phyloP scores from a whole-genome alignment of 2,329 filamentous ascomycete species.

The Aspergillus sclerotialis region DNA sequence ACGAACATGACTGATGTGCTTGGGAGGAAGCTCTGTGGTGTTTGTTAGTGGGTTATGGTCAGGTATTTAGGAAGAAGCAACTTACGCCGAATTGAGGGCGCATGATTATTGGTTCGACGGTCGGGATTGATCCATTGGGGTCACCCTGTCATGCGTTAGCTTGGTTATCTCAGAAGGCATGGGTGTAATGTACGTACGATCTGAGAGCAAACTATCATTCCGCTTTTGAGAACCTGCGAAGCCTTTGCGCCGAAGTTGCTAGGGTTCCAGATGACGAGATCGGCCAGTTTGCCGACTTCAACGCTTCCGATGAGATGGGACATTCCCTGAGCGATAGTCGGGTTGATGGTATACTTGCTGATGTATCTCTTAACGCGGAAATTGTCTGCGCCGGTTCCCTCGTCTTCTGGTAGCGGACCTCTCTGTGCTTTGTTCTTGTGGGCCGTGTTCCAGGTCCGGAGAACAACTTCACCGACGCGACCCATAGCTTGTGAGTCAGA shows the following conservation, averaged over 20 bases:
- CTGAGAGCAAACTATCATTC: constrained; percentile 72
- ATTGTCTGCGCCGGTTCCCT: constrained; percentile 75
- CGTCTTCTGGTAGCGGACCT: constrained; percentile 68
- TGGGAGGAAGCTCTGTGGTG: constrained; percentile 56
- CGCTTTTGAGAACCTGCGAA: constrained; percentile 72
- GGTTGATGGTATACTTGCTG: constrained; percentile 94
- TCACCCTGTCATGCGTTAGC: constrained; percentile 68
- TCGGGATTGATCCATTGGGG: constrained; percentile 78
- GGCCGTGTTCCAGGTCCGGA: constrained; percentile 93
- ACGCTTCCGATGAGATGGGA: constrained; percentile 76
- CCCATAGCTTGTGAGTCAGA: constrained; percentile 96
- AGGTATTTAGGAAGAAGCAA: background rate
- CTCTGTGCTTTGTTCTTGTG: constrained; percentile 93
- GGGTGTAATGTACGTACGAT: constrained; percentile 55
- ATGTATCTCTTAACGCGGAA: constrained; percentile 88
- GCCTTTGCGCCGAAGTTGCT: constrained; percentile 85
- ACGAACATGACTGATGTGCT: constrained; percentile 75
- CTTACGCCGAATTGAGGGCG: constrained; percentile 73
- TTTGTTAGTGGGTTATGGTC: background rate
- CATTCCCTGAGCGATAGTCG: constrained; percentile 87
- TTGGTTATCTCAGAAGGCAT: no score
- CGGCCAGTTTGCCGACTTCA: constrained; percentile 83
- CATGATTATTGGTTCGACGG: constrained; percentile 74
- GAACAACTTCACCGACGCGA: constrained; percentile 84
- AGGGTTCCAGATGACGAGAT: constrained; percentile 81